phyloP scores from a whole-genome alignment of 768 basidiomycete species.

The Antrodiella citrinella region DNA sequence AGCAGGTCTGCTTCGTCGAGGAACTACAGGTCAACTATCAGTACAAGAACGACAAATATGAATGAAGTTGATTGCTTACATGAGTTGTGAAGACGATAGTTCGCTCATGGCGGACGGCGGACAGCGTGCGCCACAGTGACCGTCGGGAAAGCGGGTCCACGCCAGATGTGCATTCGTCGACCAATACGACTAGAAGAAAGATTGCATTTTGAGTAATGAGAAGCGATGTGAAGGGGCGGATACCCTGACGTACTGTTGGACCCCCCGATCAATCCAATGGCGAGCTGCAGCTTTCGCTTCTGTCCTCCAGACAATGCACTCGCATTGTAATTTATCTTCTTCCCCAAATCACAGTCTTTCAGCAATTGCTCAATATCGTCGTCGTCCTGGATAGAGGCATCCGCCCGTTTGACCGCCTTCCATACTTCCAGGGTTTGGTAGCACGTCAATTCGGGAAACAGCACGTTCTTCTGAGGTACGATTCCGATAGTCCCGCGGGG shows the following conservation, averaged over 20 bases:
- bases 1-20: conserved; percentile 75
- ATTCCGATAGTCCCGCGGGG: conserved; percentile 65
- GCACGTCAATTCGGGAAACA: conserved; percentile 70
- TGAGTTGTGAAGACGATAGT: conserved; percentile 77
- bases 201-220: no score
- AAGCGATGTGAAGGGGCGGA: not conserved
- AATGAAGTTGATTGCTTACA: conserved; percentile 28
- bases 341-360: conserved; percentile 63
- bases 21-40: conserved; percentile 35
- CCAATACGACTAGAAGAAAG: conserved; percentile 32
- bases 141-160: conserved; percentile 76
- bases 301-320: conserved; percentile 69
- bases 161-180: conserved; percentile 55
- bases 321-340: conserved; percentile 60
- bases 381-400: conserved; percentile 32
- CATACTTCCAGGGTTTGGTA: conserved; percentile 67
- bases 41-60: not conserved
- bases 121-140: conserved; percentile 70
- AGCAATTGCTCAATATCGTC: conserved; percentile 61
- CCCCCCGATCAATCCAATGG: conserved; percentile 70
- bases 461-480: conserved; percentile 78
- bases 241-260: conserved; percentile 45
- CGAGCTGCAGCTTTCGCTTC: conserved; percentile 78
- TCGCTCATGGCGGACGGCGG: conserved; percentile 53
- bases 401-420: conserved; percentile 61